These are phyloP conservation scores for Lyophyllum atratum DNA, from an alignment of 768 basidiomycete species.

Conservation along the genomic window DNA sequence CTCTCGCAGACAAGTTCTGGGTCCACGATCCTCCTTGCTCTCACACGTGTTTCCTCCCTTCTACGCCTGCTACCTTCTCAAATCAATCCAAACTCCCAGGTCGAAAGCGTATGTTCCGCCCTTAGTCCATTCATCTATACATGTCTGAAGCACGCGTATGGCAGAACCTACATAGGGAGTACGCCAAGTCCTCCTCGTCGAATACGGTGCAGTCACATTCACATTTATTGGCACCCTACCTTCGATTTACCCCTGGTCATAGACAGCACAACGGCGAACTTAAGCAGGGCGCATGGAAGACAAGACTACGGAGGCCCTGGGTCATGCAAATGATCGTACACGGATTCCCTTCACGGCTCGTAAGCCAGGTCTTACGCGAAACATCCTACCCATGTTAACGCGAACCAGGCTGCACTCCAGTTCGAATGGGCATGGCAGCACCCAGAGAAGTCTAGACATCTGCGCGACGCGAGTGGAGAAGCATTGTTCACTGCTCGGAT, in stretches of 20 bases:
- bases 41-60: slow-evolving; percentile 60
- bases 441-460: slow-evolving; percentile 67
- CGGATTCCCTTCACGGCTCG: slow-evolving; percentile 75
- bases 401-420: slow-evolving; percentile 60
- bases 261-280: slow-evolving; percentile 86
- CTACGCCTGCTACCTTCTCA: slow-evolving; percentile 84
- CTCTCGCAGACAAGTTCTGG: slow-evolving; percentile 5
- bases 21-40: slow-evolving; percentile 27
- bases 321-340: slow-evolving; percentile 85
- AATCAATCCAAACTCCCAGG: slow-evolving; percentile 57
- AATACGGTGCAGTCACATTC: slow-evolving; percentile 45
- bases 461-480: slow-evolving; percentile 46
- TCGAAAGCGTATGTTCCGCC: slow-evolving; percentile 40
- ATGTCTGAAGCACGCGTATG: not conserved
- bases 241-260: not conserved
- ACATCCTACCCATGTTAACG: slow-evolving; percentile 1
- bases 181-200: slow-evolving; percentile 68
- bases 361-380: slow-evolving; percentile 16
- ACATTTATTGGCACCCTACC: not conserved
- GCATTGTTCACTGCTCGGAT: slow-evolving; percentile 36
- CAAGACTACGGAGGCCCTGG: slow-evolving; percentile 65
- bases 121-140: not conserved
- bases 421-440: slow-evolving; percentile 92
- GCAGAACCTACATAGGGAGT: slow-evolving; percentile 76
- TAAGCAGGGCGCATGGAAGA: slow-evolving; percentile 69